Evolutionary conservation across 345 rosid genomes (phyloP).

Genomic region (Geranium brycei): DNA sequence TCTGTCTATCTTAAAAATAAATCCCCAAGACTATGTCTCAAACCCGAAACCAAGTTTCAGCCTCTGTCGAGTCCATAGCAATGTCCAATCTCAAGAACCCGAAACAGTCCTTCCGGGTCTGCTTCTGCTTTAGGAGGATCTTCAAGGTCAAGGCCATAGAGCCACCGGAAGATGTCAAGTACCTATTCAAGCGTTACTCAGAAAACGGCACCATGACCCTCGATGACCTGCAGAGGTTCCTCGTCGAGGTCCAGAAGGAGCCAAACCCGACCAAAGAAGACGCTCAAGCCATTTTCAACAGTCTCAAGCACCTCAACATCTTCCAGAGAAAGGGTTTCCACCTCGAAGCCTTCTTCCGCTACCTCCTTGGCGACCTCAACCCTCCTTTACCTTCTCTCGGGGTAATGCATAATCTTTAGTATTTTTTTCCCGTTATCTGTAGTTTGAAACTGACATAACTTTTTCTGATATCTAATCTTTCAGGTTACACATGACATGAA

Average conservation of each 20-base stretch:
- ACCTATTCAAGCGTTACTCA: constrained; percentile 24
- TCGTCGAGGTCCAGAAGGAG: constrained; percentile 30
- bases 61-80: not conserved
- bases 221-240: constrained; percentile 31
- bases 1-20: not conserved
- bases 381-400: constrained; percentile 13
- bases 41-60: not conserved
- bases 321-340: constrained; percentile 37
- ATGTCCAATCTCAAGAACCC: not conserved
- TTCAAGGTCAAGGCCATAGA: constrained; percentile 25
- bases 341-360: constrained; percentile 40
- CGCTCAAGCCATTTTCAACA: constrained; percentile 38
- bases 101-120: constrained; percentile 25
- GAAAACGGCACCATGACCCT: constrained; percentile 26
- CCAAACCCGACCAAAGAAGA: constrained; percentile 21
- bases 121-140: constrained; percentile 41
- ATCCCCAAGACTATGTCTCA: not conserved
- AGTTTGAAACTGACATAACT: no score
- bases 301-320: constrained; percentile 37
- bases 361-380: constrained; percentile 42
- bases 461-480: not conserved
- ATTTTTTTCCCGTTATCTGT: not conserved
- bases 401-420: constrained; percentile 13
- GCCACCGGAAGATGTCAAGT: constrained; percentile 31
- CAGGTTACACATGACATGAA: constrained; percentile 67